phyloP scores from a whole-genome alignment of 805 yeast species.

The Kuraishia borneana region DNA sequence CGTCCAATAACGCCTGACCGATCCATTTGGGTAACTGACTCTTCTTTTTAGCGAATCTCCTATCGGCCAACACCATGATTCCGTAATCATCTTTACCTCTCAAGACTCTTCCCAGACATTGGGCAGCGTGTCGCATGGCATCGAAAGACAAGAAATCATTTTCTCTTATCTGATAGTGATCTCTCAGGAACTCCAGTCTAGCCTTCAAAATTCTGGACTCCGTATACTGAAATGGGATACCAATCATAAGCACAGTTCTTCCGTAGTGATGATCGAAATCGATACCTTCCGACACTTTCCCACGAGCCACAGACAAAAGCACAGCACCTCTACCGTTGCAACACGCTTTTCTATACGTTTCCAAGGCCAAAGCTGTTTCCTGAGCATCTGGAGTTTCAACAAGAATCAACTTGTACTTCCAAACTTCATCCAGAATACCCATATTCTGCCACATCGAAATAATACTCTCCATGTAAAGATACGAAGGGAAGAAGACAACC shows the following conservation, averaged over 20 bases:
- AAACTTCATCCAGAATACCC: conserved; percentile 96
- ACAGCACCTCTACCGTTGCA: conserved; percentile 97
- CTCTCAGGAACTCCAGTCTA: conserved; percentile 84
- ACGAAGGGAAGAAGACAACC: conserved; percentile 96
- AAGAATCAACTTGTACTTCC: conserved; percentile 90
- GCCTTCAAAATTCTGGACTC: conserved; percentile 95
- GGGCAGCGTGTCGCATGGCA: conserved; percentile 99
- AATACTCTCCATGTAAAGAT: conserved; percentile 94
- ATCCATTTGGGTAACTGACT: conserved; percentile 95
- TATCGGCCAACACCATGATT: conserved; percentile 94
- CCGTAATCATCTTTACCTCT: conserved; percentile 99
- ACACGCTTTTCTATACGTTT: conserved; percentile 93
- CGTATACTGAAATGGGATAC: conserved; percentile 98
- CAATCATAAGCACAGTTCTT: conserved; percentile 95
- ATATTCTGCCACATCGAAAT: conserved; percentile 98
- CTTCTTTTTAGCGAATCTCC: conserved; percentile 80
- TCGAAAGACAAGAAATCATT: conserved; percentile 94
- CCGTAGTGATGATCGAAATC: conserved; percentile 99
- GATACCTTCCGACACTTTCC: conserved; percentile 96
- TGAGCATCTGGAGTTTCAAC: conserved; percentile 99
- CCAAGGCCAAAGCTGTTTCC: conserved; percentile 91
- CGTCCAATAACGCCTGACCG: conserved; percentile 82
- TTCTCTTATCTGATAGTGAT: conserved; percentile 85
- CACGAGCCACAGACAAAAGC: conserved; percentile 93
- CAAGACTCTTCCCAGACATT: conserved; percentile 91